These are phyloP conservation scores for Anisodus tanguticus DNA, from an alignment of 257 asterid genomes.

Conservation along the genomic window DNA sequence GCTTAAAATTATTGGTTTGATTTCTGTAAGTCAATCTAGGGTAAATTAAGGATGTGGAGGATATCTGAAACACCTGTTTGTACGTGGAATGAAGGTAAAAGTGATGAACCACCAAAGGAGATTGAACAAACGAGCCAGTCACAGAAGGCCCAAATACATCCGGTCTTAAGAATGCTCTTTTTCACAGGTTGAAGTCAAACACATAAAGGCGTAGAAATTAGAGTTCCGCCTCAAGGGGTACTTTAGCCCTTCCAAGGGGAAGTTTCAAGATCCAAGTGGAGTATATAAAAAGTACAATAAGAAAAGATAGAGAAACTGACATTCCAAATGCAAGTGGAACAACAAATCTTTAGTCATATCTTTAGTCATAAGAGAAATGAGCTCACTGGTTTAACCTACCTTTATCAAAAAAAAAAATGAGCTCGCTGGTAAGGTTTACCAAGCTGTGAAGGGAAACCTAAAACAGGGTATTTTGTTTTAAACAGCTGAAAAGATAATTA, in stretches of 20 bases:
- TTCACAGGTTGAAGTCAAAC: neutral
- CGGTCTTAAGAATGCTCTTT: neutral
- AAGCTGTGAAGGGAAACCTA: neutral
- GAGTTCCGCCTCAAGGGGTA: neutral
- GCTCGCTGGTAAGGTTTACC: neutral
- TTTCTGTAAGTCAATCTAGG: neutral
- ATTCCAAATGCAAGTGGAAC: neutral
- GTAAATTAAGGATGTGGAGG: neutral
- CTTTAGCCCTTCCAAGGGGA: neutral
- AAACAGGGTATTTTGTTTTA: neutral
- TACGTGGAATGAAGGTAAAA: neutral
- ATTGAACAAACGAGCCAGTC: conserved; percentile 12
- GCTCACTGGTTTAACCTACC: no score
- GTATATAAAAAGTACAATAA: neutral
- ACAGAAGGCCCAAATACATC: neutral
- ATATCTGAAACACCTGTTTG: neutral
- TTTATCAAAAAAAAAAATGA: neutral
- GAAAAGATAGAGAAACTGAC: neutral
- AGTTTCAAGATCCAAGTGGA: neutral
- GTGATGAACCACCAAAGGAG: neutral
- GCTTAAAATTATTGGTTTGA: conserved; percentile 2
- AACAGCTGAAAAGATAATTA: neutral
- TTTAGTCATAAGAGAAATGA: neutral
- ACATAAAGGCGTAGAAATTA: neutral
- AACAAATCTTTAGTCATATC: neutral